phyloP scores from a whole-genome alignment of 352 stramenopile species.

The Phytophthora cactorum region DNA sequence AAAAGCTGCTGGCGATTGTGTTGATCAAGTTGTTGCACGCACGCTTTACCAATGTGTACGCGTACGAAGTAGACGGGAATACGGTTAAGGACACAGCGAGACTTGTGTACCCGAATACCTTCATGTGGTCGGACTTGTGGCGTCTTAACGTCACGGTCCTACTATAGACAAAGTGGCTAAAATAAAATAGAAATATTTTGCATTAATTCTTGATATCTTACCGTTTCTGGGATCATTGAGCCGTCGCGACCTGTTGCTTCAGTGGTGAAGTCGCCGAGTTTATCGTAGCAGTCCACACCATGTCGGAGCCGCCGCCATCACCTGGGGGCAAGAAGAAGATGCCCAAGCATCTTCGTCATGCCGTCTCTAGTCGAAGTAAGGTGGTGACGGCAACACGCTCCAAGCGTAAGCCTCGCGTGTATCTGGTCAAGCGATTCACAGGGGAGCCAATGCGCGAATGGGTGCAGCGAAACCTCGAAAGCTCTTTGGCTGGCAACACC shows the following conservation, averaged over 20 bases:
- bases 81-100: constrained; percentile 40
- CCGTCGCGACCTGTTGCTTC: constrained; percentile 8
- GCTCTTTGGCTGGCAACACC: constrained; percentile 54
- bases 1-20: constrained; percentile 33
- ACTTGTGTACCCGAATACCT: constrained; percentile 36
- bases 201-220: background rate
- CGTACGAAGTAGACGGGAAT: constrained; percentile 42
- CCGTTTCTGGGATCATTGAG: background rate
- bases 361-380: constrained; percentile 35
- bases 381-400: constrained; percentile 6
- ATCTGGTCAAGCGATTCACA: constrained; percentile 40
- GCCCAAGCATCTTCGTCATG: constrained; percentile 48
- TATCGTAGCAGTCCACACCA: constrained; percentile 11
- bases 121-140: constrained; percentile 38
- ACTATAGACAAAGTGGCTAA: background rate
- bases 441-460: constrained; percentile 67
- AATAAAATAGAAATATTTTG: background rate
- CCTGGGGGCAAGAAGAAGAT: constrained; percentile 30
- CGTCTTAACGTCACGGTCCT: constrained; percentile 36
- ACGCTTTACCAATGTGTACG: constrained; percentile 27
- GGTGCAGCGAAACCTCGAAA: constrained; percentile 79
- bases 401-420: constrained; percentile 40
- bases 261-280: constrained; percentile 14
- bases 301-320: constrained; percentile 17
- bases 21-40: constrained; percentile 40